Conservation (phyloP, 495 filamentous ascomycete species). For the Umbilicaria muhlenbergii region DNA sequence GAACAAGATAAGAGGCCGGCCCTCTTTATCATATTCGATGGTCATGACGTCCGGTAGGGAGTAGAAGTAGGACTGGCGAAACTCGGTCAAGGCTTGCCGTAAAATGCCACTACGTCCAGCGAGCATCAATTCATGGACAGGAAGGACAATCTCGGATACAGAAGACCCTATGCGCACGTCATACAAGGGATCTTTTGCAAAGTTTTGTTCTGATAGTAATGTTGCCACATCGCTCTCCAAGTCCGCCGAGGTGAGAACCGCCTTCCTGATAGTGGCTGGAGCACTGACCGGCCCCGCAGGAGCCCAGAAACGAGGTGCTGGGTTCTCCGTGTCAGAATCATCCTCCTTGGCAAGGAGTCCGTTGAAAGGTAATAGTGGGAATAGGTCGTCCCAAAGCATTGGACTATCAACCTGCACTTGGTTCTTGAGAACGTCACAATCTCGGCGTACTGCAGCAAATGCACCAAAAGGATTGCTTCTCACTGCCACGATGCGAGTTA, state of each 20-base stretch:
- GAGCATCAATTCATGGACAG: slow-evolving; percentile 71
- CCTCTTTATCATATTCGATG: slow-evolving; percentile 35
- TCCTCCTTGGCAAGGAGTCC: slow-evolving; percentile 9
- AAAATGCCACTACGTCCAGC: slow-evolving; percentile 55
- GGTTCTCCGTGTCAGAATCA: slow-evolving; percentile 19
- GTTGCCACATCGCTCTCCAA: slow-evolving; percentile 37
- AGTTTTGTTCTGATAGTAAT: slow-evolving; percentile 17
- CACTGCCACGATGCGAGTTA: slow-evolving; percentile 71
- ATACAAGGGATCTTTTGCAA: slow-evolving; percentile 13
- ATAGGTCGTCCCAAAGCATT: slow-evolving; percentile 58
- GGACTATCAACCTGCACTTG: slow-evolving; percentile 49
- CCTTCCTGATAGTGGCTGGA: slow-evolving; percentile 21
- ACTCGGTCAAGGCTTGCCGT: slow-evolving; percentile 40
- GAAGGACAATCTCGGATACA: slow-evolving; percentile 49
- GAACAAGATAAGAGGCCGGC: slow-evolving; percentile 38
- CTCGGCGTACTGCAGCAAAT: slow-evolving; percentile 74
- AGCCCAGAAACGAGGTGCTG: slow-evolving; percentile 28
- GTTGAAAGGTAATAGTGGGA: slow-evolving; percentile 48
- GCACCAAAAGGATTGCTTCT: slow-evolving; percentile 77
- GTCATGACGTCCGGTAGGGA: slow-evolving; percentile 42
- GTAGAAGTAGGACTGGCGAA: slow-evolving; percentile 27
- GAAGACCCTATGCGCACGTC: slow-evolving; percentile 37
- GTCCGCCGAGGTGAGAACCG: slow-evolving; percentile 36
- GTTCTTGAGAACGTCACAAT: slow-evolving; percentile 65
- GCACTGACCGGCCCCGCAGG: slow-evolving; percentile 3